These are phyloP conservation scores for Cyberlindnera subsufficiens DNA, from an alignment of 805 yeast species.

Conservation along the genomic window DNA sequence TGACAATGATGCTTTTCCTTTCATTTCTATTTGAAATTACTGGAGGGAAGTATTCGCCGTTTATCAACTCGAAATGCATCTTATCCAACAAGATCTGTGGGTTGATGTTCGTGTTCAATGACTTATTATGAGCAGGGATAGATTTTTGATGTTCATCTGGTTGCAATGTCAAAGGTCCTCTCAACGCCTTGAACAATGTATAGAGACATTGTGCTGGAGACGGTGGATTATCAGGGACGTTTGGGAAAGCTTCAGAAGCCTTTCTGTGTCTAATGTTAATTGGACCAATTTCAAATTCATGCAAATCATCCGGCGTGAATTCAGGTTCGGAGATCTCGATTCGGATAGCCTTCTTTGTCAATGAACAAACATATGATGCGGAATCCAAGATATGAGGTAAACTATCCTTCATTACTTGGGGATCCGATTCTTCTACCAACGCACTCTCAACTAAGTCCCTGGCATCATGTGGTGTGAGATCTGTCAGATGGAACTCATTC, in stretches of 20 bases:
- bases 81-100: conserved; percentile 43
- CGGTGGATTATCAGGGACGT: conserved; percentile 33
- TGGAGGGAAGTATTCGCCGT: conserved; percentile 43
- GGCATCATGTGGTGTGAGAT: conserved; percentile 23
- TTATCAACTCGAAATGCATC: conserved; percentile 36
- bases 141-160: conserved; percentile 45
- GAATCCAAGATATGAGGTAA: conserved; percentile 37
- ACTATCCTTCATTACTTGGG: conserved; percentile 9
- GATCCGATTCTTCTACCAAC: conserved; percentile 14
- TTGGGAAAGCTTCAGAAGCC: conserved; percentile 24
- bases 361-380: conserved; percentile 40
- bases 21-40: conserved; percentile 30
- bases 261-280: conserved; percentile 47
- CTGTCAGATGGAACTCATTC: conserved; percentile 27
- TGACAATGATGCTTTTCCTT: conserved; percentile 23
- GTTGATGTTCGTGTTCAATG: conserved; percentile 53
- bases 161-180: conserved; percentile 53
- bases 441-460: conserved; percentile 22
- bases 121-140: conserved; percentile 44
- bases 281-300: conserved; percentile 39
- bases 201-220: conserved; percentile 51
- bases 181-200: conserved; percentile 57
- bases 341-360: conserved; percentile 42
- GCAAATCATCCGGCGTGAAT: conserved; percentile 41
- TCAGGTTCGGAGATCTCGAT: conserved; percentile 49